A percentile compares a stretch with the other conserved stretches of the same genome.
phyloP scores from a whole-genome alignment of 2,329 filamentous ascomycete genomes.

The Fusarium udum region DNA sequence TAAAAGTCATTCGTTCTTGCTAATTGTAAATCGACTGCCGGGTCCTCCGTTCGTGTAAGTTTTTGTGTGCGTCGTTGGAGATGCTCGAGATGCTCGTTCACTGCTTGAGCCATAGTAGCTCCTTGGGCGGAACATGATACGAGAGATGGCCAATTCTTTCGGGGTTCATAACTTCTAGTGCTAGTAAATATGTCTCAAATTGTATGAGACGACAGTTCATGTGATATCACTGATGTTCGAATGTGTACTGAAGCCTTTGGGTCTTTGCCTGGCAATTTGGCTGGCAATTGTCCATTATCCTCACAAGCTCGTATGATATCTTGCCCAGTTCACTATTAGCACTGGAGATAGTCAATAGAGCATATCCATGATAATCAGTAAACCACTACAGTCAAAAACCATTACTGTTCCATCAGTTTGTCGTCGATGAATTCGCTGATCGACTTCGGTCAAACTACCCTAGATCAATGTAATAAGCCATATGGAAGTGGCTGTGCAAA shows the following conservation, averaged over 20 bases:
- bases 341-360: fast-evolving
- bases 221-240: too few species aligned
- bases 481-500: constrained; percentile 16
- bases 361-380: fast-evolving
- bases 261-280: fast-evolving
- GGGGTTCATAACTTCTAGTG: fast-evolving
- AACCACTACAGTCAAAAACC: neutral
- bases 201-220: fast-evolving
- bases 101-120: neutral
- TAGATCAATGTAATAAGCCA: neutral
- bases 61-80: neutral
- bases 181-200: neutral
- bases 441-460: neutral
- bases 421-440: neutral
- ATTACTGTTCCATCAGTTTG: neutral
- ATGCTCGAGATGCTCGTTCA: neutral
- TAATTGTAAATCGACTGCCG: fast-evolving
- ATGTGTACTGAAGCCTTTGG: neutral
- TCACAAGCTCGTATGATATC: fast-evolving
- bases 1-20: neutral
- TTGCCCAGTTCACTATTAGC: fast-evolving
- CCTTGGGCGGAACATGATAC: too few species aligned
- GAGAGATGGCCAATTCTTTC: fast-evolving
- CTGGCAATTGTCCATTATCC: too few species aligned
- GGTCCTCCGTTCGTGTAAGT: neutral